Evolutionary conservation across 2,329 filamentous ascomycete genomes (phyloP), one percentile per base, ranked within the genome.

Genomic region (Clonostachys rhizophaga): DNA sequence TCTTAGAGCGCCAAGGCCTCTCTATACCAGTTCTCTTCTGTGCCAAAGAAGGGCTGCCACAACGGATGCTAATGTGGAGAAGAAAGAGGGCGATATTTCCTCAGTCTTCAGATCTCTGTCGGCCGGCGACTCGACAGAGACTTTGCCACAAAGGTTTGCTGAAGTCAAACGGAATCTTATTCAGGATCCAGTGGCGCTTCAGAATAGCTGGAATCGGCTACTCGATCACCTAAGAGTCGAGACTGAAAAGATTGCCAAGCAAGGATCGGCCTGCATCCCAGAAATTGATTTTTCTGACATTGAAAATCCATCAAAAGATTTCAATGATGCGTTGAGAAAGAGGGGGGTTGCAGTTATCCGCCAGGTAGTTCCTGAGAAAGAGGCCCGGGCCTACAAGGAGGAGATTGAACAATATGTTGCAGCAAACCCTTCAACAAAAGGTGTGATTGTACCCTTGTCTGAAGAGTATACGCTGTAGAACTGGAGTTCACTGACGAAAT

Each of bases 341-440:
- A 40, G 47, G 11, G 86, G 85, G 9, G 50, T 52, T 8, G 78
- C 79, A 1, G 80, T 91, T 2, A 71, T 91, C 18, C 74, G 79
- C 40, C 81, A 81, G 12, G 86, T 89, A 5, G 64, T 91, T 13
- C 76, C 83, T 0, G 76, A 81, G 53, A 63, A 68, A 2, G 78
- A 86, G 59, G 86, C 86, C 0, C 66, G 85, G 43, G 71, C 67
- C 2, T 87, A 82, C 55, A 91, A 91, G 64, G 69, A 70, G 9
- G 75, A 84, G 49, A 67, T 86, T 6, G 77, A 83, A 51, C 76
- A 79, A 8, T 91, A 91, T 54, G 77, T 88, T 7, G 66, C 65
- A 12, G 73, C 73, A 46, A 91, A 91, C 57, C 77, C 81, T 0
- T 69, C 67, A 5, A 84, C 81, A 5, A 75, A 69, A 68, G 75